phyloP scores from a whole-genome alignment of 1,284 basidiomycete genomes.

The Rhizoctonia solani region DNA sequence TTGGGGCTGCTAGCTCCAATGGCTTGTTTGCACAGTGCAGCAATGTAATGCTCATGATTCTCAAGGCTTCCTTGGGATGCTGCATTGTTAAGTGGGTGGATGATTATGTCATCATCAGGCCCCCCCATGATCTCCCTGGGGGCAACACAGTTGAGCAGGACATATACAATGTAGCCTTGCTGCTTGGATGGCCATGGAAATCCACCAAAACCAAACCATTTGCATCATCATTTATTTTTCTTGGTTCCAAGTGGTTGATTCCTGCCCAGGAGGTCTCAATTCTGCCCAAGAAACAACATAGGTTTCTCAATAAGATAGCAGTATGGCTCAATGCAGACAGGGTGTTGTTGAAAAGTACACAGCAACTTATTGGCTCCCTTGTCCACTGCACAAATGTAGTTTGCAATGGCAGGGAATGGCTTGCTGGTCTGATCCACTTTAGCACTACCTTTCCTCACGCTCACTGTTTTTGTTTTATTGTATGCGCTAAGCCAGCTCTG shows the following conservation, averaged over 20 bases:
- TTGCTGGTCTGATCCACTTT: conserved; percentile 14
- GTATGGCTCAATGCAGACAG: not conserved
- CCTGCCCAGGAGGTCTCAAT: not conserved
- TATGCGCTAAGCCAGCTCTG: not conserved
- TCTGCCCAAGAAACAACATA: conserved; percentile 14
- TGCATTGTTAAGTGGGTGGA: conserved; percentile 51
- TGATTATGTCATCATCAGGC: conserved; percentile 48
- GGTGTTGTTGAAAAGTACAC: not conserved
- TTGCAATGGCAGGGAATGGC: conserved; percentile 1
- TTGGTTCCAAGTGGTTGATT: conserved; percentile 29
- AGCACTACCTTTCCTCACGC: not conserved
- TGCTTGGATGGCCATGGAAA: conserved; percentile 9
- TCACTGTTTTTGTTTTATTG: not conserved
- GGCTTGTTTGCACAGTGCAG: conserved; percentile 45
- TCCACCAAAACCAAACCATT: not conserved
- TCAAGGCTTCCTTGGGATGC: conserved; percentile 43
- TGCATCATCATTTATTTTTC: not conserved
- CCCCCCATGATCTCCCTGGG: not conserved
- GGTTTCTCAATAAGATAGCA: not conserved
- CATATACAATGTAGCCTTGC: not conserved
- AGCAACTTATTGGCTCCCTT: conserved; percentile 8
- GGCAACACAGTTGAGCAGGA: not conserved
- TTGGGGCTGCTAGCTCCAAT: conserved; percentile 44
- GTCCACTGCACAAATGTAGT: conserved; percentile 21
- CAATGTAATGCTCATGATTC: conserved; percentile 45